Evolutionary conservation across 371 early-diverging fungal species (phyloP).

Genomic region (Mortierella sp.): DNA sequence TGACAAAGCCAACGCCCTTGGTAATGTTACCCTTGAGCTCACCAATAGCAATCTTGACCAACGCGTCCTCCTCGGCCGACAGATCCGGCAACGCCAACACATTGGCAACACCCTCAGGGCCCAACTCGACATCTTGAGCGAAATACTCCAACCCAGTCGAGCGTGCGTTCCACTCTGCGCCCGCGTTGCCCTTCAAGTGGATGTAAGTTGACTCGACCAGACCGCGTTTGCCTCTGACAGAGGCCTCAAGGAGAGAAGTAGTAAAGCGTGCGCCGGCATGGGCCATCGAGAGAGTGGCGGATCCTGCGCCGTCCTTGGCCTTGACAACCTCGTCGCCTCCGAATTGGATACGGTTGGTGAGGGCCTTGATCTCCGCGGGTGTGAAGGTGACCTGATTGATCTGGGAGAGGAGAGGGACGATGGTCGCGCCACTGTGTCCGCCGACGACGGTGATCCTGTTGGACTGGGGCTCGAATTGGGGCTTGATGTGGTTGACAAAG

Average conservation of each 20-base stretch:
- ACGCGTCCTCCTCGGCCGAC: constrained; percentile 89
- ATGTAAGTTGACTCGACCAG: constrained; percentile 96
- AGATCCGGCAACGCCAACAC: constrained; percentile 89
- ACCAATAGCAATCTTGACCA: constrained; percentile 86
- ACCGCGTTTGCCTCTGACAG: constrained; percentile 85
- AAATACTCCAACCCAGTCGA: constrained; percentile 90
- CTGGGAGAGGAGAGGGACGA: constrained; percentile 85
- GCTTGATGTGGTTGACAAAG: constrained; percentile 76
- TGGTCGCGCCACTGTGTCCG: constrained; percentile 94
- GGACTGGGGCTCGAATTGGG: constrained; percentile 59
- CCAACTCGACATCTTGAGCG: constrained; percentile 95
- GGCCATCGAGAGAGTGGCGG: constrained; percentile 99
- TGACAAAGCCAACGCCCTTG: constrained; percentile 80
- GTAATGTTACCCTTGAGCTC: constrained; percentile 95
- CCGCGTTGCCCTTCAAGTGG: constrained; percentile 70
- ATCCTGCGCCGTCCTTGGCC: constrained; percentile 99
- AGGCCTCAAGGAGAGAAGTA: constrained; percentile 90
- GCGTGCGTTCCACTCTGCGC: constrained; percentile 43
- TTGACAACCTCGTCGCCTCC: constrained; percentile 99
- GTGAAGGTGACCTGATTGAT: constrained; percentile 64
- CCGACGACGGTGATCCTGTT: constrained; percentile 89
- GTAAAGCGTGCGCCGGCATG: constrained; percentile 97
- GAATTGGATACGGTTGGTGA: constrained; percentile 92
- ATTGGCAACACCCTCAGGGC: constrained; percentile 92
- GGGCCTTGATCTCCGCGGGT: constrained; percentile 79